Conservation (phyloP, 352 stramenopile species). For the Phytopythium sindhum region DNA sequence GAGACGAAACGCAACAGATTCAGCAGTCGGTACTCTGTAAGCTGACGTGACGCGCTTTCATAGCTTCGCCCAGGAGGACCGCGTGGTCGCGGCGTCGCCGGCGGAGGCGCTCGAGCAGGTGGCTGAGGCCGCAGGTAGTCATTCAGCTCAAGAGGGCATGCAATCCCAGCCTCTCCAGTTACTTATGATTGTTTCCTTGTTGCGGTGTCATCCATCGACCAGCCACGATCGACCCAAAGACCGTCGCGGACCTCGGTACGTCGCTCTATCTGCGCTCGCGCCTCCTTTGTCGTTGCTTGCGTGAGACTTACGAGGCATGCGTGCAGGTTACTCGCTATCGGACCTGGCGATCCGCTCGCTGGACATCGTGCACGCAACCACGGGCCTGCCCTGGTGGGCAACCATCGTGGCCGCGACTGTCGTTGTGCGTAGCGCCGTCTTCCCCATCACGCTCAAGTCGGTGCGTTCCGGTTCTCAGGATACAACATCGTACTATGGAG, state of each 20-base stretch:
- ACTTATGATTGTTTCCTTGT: not conserved
- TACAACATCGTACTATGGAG: not conserved
- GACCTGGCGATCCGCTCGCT: slow-evolving; percentile 74
- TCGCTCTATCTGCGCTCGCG: too few species aligned
- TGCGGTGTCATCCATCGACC: not conserved
- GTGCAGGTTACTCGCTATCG: slow-evolving; percentile 55
- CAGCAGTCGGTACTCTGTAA: not conserved
- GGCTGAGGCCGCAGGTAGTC: slow-evolving; percentile 32
- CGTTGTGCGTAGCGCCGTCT: slow-evolving; percentile 60
- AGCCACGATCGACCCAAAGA: slow-evolving; percentile 52
- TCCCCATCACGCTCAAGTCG: slow-evolving; percentile 78
- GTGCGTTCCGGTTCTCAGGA: slow-evolving; percentile 40
- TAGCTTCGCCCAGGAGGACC: slow-evolving; percentile 44
- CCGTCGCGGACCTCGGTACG: slow-evolving; percentile 51
- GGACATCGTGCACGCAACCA: slow-evolving; percentile 72
- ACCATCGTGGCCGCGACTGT: slow-evolving; percentile 85
- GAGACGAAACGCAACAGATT: not conserved
- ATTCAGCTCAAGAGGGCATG: not conserved
- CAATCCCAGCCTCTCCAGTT: not conserved
- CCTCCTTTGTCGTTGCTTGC: not conserved
- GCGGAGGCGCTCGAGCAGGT: slow-evolving; percentile 41
- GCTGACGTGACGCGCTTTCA: not conserved
- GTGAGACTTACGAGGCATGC: not conserved
- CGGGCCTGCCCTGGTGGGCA: slow-evolving; percentile 85
- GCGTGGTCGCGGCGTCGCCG: slow-evolving; percentile 36